These are phyloP conservation scores for Nasturtium officinale DNA, from an alignment of 345 rosid genomes.

Conservation along the genomic window DNA sequence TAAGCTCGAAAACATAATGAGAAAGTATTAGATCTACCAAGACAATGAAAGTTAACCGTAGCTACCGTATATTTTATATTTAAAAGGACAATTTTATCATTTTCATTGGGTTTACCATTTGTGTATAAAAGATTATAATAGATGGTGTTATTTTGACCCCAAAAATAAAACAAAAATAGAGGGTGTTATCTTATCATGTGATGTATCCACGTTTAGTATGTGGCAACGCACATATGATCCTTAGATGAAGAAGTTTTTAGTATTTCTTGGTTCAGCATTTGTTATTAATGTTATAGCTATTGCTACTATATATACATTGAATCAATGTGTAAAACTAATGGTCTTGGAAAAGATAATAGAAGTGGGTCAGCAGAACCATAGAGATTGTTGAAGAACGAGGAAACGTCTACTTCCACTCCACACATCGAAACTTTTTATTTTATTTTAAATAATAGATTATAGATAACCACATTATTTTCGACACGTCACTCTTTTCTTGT, in stretches of 20 bases:
- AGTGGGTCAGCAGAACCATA: conserved; percentile 41
- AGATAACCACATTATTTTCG: not conserved
- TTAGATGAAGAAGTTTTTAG: conserved; percentile 3
- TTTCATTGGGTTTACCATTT: conserved; percentile 24
- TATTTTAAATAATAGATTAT: not conserved
- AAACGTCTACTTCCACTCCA: conserved; percentile 40
- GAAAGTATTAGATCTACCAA: not conserved
- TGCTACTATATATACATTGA: conserved; percentile 13
- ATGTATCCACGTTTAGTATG: conserved; percentile 34
- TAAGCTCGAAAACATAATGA: not conserved
- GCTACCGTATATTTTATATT: not conserved
- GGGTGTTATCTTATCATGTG: conserved; percentile 4
- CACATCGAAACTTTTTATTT: conserved; percentile 17
- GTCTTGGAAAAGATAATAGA: conserved; percentile 7
- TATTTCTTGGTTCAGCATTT: conserved; percentile 22
- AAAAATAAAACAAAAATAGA: too few species aligned
- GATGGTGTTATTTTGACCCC: not conserved
- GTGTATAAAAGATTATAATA: not conserved
- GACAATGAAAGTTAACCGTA: not conserved
- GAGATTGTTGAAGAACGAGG: conserved; percentile 41
- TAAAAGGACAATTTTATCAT: not conserved
- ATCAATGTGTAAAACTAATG: conserved; percentile 16
- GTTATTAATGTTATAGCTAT: conserved; percentile 2
- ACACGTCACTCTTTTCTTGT: conserved; percentile 21
- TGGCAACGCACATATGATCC: conserved; percentile 32